Conservation (phyloP, 176 grass and related monocot species). For the Oryza officinalis region DNA sequence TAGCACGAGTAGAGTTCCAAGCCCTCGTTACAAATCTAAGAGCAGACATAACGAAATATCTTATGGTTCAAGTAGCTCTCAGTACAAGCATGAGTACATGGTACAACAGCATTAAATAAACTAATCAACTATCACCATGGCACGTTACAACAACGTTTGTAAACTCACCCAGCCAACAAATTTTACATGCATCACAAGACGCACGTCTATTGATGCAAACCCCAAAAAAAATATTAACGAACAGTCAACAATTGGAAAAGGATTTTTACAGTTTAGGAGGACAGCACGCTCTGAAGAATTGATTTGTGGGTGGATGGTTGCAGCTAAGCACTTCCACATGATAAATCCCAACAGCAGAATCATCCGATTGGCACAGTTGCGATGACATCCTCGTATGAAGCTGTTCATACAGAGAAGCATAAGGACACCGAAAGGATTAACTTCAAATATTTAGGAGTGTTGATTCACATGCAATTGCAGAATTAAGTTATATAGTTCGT, state of each 20-base stretch:
- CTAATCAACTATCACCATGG: not conserved
- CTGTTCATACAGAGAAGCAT: not conserved
- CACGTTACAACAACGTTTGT: not conserved
- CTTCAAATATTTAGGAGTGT: not conserved
- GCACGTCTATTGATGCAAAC: not conserved
- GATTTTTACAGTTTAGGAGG: not conserved
- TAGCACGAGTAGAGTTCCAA: not conserved
- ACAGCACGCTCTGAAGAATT: not conserved
- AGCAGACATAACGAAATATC: not conserved
- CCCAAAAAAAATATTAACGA: not conserved
- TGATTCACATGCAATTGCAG: not conserved
- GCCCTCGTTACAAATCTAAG: not conserved
- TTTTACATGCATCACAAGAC: slow-evolving; percentile 17
- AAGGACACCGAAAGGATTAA: not conserved
- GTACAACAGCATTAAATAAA: not conserved
- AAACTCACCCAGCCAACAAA: not conserved
- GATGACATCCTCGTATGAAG: not conserved
- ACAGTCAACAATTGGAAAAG: slow-evolving; percentile 5
- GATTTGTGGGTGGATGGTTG: not conserved
- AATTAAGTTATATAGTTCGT: not conserved
- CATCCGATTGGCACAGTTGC: not conserved
- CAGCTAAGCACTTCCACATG: not conserved
- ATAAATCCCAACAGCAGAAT: not conserved
- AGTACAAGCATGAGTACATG: not conserved
- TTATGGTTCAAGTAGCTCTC: not conserved